A percentile compares a stretch with the other conserved stretches of the same genome.
These are phyloP conservation scores for Mucuna pruriens DNA, from an alignment of 306 rosid species.

Conservation along the genomic window DNA sequence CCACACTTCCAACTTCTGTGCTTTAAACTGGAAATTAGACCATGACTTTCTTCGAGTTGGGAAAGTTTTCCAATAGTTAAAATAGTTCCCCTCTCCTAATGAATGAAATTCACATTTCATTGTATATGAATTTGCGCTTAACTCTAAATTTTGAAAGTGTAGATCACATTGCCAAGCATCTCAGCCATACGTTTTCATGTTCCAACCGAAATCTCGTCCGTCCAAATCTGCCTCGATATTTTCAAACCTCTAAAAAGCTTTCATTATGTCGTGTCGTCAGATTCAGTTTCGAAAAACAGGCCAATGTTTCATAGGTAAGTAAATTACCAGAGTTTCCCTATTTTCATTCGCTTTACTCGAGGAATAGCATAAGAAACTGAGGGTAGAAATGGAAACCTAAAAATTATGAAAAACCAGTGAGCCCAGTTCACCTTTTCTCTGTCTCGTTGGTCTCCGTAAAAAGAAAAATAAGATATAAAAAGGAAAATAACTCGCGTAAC, in stretches of 20 bases:
- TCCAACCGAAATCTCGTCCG: constrained; percentile 46
- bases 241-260: constrained; percentile 56
- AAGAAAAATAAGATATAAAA: constrained; percentile 36
- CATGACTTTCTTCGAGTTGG: neutral
- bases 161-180: constrained; percentile 32
- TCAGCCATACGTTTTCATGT: constrained; percentile 39
- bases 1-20: neutral
- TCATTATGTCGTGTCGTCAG: constrained; percentile 75
- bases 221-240: constrained; percentile 61
- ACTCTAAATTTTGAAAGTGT: neutral
- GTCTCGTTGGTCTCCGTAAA: constrained; percentile 55
- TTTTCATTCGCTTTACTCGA: neutral
- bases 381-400: constrained; percentile 26
- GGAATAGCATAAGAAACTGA: neutral
- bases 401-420: constrained; percentile 45
- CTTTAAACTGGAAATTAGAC: neutral
- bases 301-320: constrained; percentile 42
- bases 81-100: neutral
- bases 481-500: constrained; percentile 32
- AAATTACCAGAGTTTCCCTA: constrained; percentile 34
- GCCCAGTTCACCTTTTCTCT: constrained; percentile 54
- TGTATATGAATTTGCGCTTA: neutral
- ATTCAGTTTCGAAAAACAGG: constrained; percentile 74
- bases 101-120: neutral
- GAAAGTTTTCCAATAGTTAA: too few relatives aligned